Conservation (phyloP, 2,329 filamentous ascomycete species). For the Endoconidiophora polonica region DNA sequence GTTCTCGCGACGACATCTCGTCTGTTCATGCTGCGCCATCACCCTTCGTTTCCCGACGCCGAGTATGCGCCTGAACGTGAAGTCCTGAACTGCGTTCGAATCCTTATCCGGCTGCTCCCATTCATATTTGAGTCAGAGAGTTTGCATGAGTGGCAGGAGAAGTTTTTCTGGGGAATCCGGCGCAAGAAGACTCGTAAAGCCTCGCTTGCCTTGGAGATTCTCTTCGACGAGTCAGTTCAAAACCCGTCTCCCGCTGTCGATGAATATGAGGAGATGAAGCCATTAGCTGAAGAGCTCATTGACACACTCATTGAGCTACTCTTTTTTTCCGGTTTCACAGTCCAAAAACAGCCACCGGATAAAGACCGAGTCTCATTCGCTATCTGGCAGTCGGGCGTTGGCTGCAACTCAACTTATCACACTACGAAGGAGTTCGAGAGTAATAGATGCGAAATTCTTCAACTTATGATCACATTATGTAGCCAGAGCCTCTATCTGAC, state of each 20-base stretch:
- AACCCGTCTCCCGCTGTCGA: conserved; percentile 28
- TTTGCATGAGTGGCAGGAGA: conserved; percentile 71
- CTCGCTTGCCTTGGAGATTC: conserved; percentile 52
- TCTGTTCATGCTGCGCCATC: conserved; percentile 66
- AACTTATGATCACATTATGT: conserved; percentile 68
- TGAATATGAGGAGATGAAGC: conserved; percentile 68
- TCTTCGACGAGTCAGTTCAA: conserved; percentile 63
- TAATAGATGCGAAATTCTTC: conserved; percentile 78
- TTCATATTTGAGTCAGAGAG: conserved; percentile 84
- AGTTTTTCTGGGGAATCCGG: conserved; percentile 76
- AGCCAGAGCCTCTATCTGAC: conserved; percentile 91
- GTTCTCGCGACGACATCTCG: conserved; percentile 71
- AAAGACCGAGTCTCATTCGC: conserved; percentile 76
- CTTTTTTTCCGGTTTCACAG: conserved; percentile 81
- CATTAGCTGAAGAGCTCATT: conserved; percentile 80
- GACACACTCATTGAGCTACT: conserved; percentile 78
- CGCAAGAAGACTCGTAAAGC: conserved; percentile 54
- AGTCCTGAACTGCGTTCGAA: conserved; percentile 86
- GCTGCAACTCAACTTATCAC: conserved; percentile 75
- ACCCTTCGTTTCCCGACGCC: conserved; percentile 76
- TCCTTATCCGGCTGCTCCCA: conserved; percentile 76
- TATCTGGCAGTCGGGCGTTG: conserved; percentile 96
- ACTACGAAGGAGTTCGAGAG: conserved; percentile 86
- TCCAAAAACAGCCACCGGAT: conserved; percentile 53
- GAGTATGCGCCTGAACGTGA: conserved; percentile 73